These are phyloP conservation scores for Pneumocystis carinii DNA, from an alignment of 1,139 yeast genomes.

Conservation along the genomic window DNA sequence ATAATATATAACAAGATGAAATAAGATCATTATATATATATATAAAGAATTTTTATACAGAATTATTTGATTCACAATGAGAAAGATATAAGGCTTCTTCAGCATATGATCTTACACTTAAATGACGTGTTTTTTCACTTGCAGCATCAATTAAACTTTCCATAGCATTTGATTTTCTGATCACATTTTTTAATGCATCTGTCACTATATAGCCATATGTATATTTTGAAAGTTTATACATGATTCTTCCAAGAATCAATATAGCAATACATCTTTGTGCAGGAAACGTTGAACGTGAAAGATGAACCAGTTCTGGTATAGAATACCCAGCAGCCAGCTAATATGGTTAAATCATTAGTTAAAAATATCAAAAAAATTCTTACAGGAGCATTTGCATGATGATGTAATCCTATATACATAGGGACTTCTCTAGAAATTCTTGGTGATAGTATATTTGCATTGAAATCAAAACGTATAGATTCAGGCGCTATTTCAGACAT, in stretches of 20 bases:
- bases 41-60: constrained; percentile 30
- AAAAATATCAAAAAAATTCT: neutral
- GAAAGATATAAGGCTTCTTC: constrained; percentile 90
- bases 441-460: constrained; percentile 58
- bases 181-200: constrained; percentile 57
- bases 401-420: constrained; percentile 64
- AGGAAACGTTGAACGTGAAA: constrained; percentile 63
- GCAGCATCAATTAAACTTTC: constrained; percentile 62
- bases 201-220: constrained; percentile 38
- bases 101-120: constrained; percentile 74
- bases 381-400: constrained; percentile 69
- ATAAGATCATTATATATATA: constrained; percentile 47
- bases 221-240: constrained; percentile 62
- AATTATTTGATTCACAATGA: neutral
- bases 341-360: neutral
- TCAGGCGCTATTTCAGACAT: constrained; percentile 25
- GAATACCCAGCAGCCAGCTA: constrained; percentile 79
- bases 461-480: constrained; percentile 72
- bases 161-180: constrained; percentile 50
- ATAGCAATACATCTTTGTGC: constrained; percentile 80
- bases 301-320: constrained; percentile 60
- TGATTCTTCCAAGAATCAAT: constrained; percentile 70
- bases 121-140: constrained; percentile 41
- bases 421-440: constrained; percentile 31
- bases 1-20: neutral